Base-by-base conservation (phyloP, 129 eudicot species). In the Flaveria brownii region DNA sequence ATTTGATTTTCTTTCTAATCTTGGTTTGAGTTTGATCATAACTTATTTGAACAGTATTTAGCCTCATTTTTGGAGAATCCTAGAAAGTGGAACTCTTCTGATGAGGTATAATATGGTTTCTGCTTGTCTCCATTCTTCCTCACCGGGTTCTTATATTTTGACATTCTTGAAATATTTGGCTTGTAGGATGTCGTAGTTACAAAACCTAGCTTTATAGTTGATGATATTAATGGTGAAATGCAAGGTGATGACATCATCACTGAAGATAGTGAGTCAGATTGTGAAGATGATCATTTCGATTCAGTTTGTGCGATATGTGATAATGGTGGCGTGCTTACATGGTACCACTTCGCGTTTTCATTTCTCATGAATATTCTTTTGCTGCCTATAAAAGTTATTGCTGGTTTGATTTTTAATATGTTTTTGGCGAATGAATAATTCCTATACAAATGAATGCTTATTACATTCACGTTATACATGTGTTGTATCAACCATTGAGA, bases 281-380 rank as follows among this genome's bases (percentile, higher is more conserved):
- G 85, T 12, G 93, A 89, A 74, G 87, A 78, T 49, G 92, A 86
- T 30, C 67, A 56, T 69, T 85, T 82, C 67, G 97, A 91, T 57
- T 79, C 86, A 46, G 96, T 93, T 68, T 93, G 97, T 85, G 90
- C 90, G 45, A 86, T 93, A 56, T 93, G 98, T 71, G 98, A 93
- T 69, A 81, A 93, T 62, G 98, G 98, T 12, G 98, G 98, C 51
- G 2, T 0, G 0, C 75, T 93, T 79, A 72, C 74, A 13, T 76
- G 91, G 98, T 90, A 81, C 25, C 83, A 77, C 26, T 22, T 79
- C 18, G 61, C 14, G n/a, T 28, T 14, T 30, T 63, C 22, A 30
- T 63, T 63, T n/a, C 45, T 63, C 30, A 3, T 28, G 69, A 63
- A 62, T 15, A 1, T 11, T 11, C 3, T 26, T 17, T 23, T 57